These are phyloP conservation scores for Vanrija sp. DNA, from an alignment of 1,284 basidiomycete genomes.

Conservation along the genomic window DNA sequence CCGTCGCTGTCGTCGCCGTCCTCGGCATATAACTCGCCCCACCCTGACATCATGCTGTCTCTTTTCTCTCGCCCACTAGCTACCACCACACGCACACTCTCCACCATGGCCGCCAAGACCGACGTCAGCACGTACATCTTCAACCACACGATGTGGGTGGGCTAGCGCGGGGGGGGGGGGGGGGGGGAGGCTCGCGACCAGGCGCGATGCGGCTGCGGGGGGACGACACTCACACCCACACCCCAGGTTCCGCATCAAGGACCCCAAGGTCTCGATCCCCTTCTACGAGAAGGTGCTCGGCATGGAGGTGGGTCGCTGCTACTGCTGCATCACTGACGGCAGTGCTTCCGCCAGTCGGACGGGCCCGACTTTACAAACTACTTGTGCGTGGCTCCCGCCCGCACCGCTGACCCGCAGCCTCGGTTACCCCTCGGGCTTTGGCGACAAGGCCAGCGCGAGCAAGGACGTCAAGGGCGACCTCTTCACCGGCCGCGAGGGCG, in stretches of 20 bases:
- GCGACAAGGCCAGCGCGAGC: conserved; percentile 28
- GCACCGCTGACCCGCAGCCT: conserved; percentile 17
- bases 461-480: conserved; percentile 41
- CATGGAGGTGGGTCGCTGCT: conserved; percentile 59
- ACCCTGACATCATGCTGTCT: no score
- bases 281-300: conserved; percentile 78
- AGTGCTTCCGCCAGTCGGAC: conserved; percentile 38
- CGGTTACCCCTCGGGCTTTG: conserved; percentile 39
- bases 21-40: no score
- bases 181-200: no score
- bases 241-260: conserved; percentile 71
- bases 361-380: conserved; percentile 49
- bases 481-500: conserved; percentile 45
- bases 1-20: no score
- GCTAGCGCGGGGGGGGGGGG: no score
- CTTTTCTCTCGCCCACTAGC: background rate
- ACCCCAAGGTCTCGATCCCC: conserved; percentile 65
- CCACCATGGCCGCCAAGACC: conserved; percentile 27
- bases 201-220: no score
- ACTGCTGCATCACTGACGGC: background rate
- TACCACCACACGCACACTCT: conserved; percentile 4
- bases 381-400: conserved; percentile 20
- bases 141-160: conserved; percentile 59
- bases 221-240: conserved; percentile 56
- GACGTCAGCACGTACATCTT: conserved; percentile 56